Evolutionary conservation across 139 green algal species (phyloP), one percentile per base, ranked within the genome.

Genomic region (Spirogloea muscicola): DNA sequence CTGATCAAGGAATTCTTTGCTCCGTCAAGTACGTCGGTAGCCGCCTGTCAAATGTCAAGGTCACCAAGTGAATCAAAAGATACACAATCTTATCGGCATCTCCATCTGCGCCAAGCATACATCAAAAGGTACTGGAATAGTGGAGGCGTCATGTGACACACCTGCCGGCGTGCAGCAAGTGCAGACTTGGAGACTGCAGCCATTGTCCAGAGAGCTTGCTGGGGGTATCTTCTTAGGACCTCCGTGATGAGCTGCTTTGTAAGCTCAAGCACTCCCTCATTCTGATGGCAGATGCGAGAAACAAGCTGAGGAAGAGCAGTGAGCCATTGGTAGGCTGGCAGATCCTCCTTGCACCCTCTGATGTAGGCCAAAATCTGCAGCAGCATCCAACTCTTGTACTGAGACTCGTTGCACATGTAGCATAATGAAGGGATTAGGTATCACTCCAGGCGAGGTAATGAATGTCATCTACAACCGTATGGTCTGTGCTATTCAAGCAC

Each of bases 221-320:
- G 63, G 6, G 87, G 83, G 68, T 80, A 89, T 10, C 69, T 42
- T 34, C 82, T 73, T 3, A 87, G 38, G 3, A 84, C 52, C 16
- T 52, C 51, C 9, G 36, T 81, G 33, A 94, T 65, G 42, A 95
- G 79, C 4, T 72, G 40, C 41, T 82, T 77, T 31, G 86, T 85
- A 9, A 90, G 42, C 9, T 70, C 66, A 10, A 80, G 33, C 29
- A 93, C 87, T 6, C 95, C 89, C 1, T 44, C 5, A 68, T 92
- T 72, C 10, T 77, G 76, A 81, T 98, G 94, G 65, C 86, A 91
- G 36, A 98, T 88, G 58, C 92, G 86, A 0, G 87, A 94, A 68
- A 90, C 94, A 70, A 98, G 90, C 90, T 98, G 94, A 1, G 89
- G 87, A 74, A 97, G 82, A 48, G 86, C 89, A 27, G 86, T 68